Evolutionary conservation across 306 rosid species (phyloP).

Genomic region (Fragaria ananassa): DNA sequence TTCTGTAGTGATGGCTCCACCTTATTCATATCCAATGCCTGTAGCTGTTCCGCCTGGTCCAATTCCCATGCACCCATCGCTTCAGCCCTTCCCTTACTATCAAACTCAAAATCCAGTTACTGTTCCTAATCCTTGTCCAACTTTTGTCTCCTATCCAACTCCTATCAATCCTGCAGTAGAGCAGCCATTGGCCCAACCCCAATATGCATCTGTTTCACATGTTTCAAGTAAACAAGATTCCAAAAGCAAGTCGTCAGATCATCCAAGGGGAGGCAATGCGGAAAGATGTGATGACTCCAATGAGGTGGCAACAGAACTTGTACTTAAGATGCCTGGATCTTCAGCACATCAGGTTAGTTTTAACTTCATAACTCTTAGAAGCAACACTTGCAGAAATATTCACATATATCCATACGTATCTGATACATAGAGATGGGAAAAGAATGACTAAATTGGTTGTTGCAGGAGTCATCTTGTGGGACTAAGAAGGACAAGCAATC

Average conservation of each 20-base stretch:
- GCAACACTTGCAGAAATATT: conserved; percentile 3
- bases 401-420: not conserved
- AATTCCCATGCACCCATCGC: conserved; percentile 66
- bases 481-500: conserved; percentile 68
- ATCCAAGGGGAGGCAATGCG: conserved; percentile 36
- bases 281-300: conserved; percentile 56
- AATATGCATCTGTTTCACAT: conserved; percentile 47
- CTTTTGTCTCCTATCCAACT: conserved; percentile 58
- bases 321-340: conserved; percentile 93
- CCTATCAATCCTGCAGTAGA: conserved; percentile 50
- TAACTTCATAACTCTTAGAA: conserved; percentile 16
- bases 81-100: conserved; percentile 71
- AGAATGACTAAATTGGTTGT: conserved; percentile 7
- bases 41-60: conserved; percentile 68
- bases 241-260: conserved; percentile 49
- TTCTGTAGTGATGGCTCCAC: conserved; percentile 59
- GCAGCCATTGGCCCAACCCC: conserved; percentile 40
- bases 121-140: conserved; percentile 61
- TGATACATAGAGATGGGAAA: not conserved
- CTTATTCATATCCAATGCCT: conserved; percentile 73
- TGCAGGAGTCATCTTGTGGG: conserved; percentile 55
- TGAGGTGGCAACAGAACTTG: conserved; percentile 89
- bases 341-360: conserved; percentile 63
- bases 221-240: conserved; percentile 52
- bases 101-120: conserved; percentile 61